Base-by-base conservation (phyloP, 2,329 filamentous ascomycete species). In the Calonectria henricotiae region DNA sequence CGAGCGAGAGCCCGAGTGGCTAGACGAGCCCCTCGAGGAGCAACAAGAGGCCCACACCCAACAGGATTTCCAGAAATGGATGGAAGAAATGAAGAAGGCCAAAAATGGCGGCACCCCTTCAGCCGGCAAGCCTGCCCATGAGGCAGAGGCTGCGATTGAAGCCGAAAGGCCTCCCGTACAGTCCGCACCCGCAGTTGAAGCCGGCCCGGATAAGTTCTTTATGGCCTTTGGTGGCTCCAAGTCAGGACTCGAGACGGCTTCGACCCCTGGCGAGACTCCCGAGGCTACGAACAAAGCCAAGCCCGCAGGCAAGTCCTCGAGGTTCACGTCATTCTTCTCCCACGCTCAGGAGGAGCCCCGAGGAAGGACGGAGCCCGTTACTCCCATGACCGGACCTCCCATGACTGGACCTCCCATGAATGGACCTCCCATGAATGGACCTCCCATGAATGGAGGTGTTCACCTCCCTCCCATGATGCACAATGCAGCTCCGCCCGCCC, bases 11-110 rank as follows among this genome's bases (percentile, higher is more conserved):
- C 95, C 96, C 5, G 95, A 98, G 82, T 98, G 95, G 96, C 87
- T 98, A 82, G 94, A 97, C 79, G 89, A 92, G 69, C 90, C 91
- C 17, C 87, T 87, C 25, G 91, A 92, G 69, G 92, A 94, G 62
- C 90, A 92, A 76, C 85, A 89, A 41, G 90, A 92, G 76, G 89
- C 88, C 5, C 93, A 94, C 76, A 98, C 95, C 0, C 92, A 94
- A 77, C 95, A 97, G 79, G 95, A 98, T 75, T 97, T 98, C 81
- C 92, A 97, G 83, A 94, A 94, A 75, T 98, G 96, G 91, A 98
- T 98, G 87, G 94, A 97, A 76, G 89, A 88, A 73, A 97, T 97
- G 94, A 96, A 93, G 82, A 91, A 91, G 44, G 88, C 89, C 71
- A 89, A 87, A 76, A 83, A 80, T 69, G 80, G 43, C 15, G 47